A percentile compares a stretch with the other conserved stretches of the same genome.
phyloP scores from a whole-genome alignment of 1,284 basidiomycete species.

The Xerocomus nothofagi region DNA sequence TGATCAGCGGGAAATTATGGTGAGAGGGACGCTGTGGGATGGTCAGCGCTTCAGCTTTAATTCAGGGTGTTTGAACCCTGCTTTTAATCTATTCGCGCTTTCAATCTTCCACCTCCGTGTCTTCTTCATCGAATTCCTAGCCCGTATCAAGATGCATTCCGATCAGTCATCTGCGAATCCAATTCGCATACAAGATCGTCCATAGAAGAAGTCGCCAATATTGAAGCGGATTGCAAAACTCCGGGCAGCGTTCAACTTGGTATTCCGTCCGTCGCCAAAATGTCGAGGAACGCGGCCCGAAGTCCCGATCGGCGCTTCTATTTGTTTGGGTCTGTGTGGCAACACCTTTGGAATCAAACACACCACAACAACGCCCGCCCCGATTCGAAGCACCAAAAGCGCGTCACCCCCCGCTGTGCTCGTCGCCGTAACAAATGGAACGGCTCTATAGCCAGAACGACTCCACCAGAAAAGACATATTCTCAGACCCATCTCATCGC shows the following conservation, averaged over 20 bases:
- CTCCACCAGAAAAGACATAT: background rate
- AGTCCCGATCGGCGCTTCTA: background rate
- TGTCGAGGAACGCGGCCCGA: background rate
- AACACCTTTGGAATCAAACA: slow-evolving; percentile 31
- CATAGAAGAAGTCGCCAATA: slow-evolving; percentile 10
- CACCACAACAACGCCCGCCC: slow-evolving; percentile 31
- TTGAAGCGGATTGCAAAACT: background rate
- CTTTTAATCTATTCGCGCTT: slow-evolving; percentile 1
- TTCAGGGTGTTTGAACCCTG: slow-evolving; percentile 3
- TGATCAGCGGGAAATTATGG: slow-evolving; percentile 5
- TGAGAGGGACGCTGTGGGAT: background rate
- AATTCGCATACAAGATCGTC: slow-evolving; percentile 7
- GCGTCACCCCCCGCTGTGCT: background rate
- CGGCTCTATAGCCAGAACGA: slow-evolving; percentile 5
- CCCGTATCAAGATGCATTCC: background rate
- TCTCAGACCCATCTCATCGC: slow-evolving; percentile 25
- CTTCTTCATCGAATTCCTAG: slow-evolving; percentile 8
- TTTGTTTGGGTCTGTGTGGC: slow-evolving; percentile 26
- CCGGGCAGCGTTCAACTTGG: background rate
- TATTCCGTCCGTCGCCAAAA: background rate
- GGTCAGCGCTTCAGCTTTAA: slow-evolving; percentile 20
- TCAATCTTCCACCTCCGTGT: background rate
- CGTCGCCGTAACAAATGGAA: slow-evolving; percentile 25
- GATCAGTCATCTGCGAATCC: slow-evolving; percentile 20
- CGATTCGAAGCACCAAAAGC: slow-evolving; percentile 4